Base-by-base conservation (phyloP, 73 alveolate genomes). In the Blepharisma japonicum region DNA sequence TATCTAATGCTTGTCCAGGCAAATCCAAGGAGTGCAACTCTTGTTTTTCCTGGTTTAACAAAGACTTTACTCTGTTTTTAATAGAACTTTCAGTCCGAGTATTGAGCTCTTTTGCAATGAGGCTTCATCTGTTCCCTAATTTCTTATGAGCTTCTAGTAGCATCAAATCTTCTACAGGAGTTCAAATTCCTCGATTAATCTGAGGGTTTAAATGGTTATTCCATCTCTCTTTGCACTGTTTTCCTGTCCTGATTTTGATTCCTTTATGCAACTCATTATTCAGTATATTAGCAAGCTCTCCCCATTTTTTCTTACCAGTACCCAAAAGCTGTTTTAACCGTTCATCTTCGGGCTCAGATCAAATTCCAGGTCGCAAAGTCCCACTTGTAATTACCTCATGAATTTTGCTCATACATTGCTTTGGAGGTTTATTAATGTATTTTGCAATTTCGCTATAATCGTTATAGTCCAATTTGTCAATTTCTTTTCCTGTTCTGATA, bases 151-250 rank as follows among this genome's bases (percentile, higher is more conserved):
- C 87, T 78, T 90, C 90, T 14, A 92, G 71, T 48, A 89, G 68
- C 51, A 74, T 67, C 45, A 90, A 70, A 80, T 92, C 98, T 81
- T 92, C 98, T 82, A 81, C 89, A 45, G 61, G 72, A 53, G 90
- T 79, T 95, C 96, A 92, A 67, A 72, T 77, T 6, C 93, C 90
- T 80, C 91, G 90, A 38, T 86, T 90, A 6, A 92, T 86, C 11
- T 56, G 51, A 56, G 98, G 98, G 68, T 92, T 90, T 6, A 93
- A 72, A 67, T 91, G 90, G 61, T 92, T 92, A 68, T 83, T 87
- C 96, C 96, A 92, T 53, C 98, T 77, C 74, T 92, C 98, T 68
- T 96, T 70, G 50, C 96, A 90, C 68, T 92, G 91, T 79, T 92
- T 92, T 6, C 98, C 98, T 66, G 86, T 92, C 80, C 94, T 83